Conservation (phyloP, 179 eudicot species). For the Silene vulgaris region DNA sequence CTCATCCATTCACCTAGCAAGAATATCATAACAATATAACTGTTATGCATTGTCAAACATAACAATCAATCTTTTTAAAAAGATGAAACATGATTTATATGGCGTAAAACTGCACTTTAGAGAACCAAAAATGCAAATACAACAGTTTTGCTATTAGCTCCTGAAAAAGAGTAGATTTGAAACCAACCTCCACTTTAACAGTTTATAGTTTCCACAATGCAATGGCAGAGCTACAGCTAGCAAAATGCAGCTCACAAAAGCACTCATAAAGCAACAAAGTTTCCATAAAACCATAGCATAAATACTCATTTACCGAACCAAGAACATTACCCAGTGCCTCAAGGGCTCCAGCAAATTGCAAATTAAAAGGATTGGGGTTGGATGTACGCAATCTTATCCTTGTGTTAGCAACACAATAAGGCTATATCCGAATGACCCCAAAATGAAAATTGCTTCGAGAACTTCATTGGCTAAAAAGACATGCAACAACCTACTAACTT, state of each 20-base stretch:
- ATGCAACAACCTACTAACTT: not conserved
- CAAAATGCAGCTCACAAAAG: not conserved
- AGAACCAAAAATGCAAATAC: not conserved
- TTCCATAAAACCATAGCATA: not conserved
- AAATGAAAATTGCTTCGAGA: too few relatives aligned
- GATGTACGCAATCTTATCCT: too few relatives aligned
- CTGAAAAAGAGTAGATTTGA: not conserved
- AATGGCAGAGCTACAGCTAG: not conserved
- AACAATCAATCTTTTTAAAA: not conserved
- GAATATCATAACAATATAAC: slow-evolving; percentile 6
- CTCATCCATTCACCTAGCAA: slow-evolving; percentile 80
- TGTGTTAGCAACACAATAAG: too few relatives aligned
- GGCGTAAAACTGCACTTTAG: not conserved
- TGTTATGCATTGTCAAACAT: not conserved
- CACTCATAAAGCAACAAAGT: not conserved
- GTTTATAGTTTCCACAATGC: not conserved
- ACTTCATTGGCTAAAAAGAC: not conserved
- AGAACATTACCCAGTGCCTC: too few relatives aligned
- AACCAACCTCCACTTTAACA: not conserved
- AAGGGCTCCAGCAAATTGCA: too few relatives aligned
- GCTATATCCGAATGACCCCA: too few relatives aligned
- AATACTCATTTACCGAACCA: not conserved
- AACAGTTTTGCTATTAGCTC: not conserved
- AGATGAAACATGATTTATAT: too few relatives aligned
- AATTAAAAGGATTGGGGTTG: too few relatives aligned